Base-by-base conservation (phyloP, 73 alveolate species). In the Symbiodinium natans region DNA sequence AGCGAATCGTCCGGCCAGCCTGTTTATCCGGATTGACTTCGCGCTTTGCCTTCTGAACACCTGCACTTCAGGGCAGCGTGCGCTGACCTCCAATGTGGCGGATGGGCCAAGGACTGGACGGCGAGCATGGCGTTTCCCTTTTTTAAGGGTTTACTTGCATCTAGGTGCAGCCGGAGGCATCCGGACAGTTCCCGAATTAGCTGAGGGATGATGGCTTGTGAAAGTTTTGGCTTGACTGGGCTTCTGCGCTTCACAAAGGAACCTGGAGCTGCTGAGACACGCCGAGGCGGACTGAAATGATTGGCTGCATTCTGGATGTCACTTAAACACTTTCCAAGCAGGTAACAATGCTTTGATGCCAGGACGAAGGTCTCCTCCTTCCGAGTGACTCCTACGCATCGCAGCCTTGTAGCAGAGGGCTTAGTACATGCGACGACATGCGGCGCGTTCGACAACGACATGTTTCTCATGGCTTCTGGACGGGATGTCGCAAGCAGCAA, bases 1-100 rank as follows among this genome's bases (percentile, higher is more conserved):
- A 86, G 94, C 94, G 27, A 75, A 86, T 21, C 82, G 94, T 36
- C 41, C 9, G 43, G 84, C 42, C 43, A 10, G 25, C 84, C 10
- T n/a, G 43, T 74, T 74, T 74, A 21, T 33, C 29, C 7, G 15
- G 77, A 1, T 1, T 27, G 5, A n/a, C 8, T 21, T 19, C 15
- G 8, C 1, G 75, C 27, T 56, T 25, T 25, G 59, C 59, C n/a
- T 46, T 6, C 13, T 46, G 6, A 46, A 6, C 59, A 46, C 59
- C 21, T 6, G 21, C 13, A 13, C 13, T 13, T 19, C 36, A 63
- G 80, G 80, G 38, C 80, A 63, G 33, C 80, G 80, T 36, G 29
- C 80, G 11, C 80, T 63, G 39, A 63, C 80, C 80, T 63, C 80
- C 36, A 63, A 63, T n/a, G 80, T 63, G 33, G 80, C 80, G 80